Evolutionary conservation across 2,329 filamentous ascomycete genomes (phyloP).

Genomic region (Pseudopyrenochaeta lycopersici): DNA sequence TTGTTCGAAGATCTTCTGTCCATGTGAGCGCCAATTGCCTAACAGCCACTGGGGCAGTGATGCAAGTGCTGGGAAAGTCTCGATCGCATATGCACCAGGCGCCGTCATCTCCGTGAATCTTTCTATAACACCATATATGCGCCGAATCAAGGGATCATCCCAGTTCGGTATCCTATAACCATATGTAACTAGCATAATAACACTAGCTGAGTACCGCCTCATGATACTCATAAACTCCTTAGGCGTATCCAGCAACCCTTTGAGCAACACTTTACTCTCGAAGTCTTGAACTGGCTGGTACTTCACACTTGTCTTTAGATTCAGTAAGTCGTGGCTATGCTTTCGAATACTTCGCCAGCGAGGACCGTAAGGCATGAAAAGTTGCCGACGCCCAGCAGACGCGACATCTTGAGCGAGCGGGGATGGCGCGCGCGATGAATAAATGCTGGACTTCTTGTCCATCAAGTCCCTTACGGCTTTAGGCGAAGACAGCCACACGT

Average conservation of each 20-base stretch:
- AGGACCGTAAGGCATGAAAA: slow-evolving; percentile 54
- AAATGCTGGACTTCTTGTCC: slow-evolving; percentile 62
- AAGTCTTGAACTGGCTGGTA: slow-evolving; percentile 57
- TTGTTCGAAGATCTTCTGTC: slow-evolving; percentile 36
- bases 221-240: slow-evolving; percentile 44
- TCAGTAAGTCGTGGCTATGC: slow-evolving; percentile 43
- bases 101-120: slow-evolving; percentile 45
- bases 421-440: slow-evolving; percentile 55
- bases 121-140: slow-evolving; percentile 42
- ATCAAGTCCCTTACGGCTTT: slow-evolving; percentile 64
- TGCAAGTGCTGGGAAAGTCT: slow-evolving; percentile 40
- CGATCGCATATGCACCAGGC: slow-evolving; percentile 38
- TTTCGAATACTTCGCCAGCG: slow-evolving; percentile 49
- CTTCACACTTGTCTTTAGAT: slow-evolving; percentile 37
- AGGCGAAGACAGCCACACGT: slow-evolving; percentile 55
- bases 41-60: slow-evolving; percentile 41
- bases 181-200: slow-evolving; percentile 47
- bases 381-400: slow-evolving; percentile 59
- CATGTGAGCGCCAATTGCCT: slow-evolving; percentile 40
- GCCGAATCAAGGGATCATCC: slow-evolving; percentile 42
- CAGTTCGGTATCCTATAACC: slow-evolving; percentile 46
- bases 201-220: slow-evolving; percentile 41
- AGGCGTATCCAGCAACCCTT: slow-evolving; percentile 51
- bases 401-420: slow-evolving; percentile 52
- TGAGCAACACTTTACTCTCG: slow-evolving; percentile 57